phyloP scores from a whole-genome alignment of 2,329 filamentous ascomycete species.

The Xylariaceae sp. region DNA sequence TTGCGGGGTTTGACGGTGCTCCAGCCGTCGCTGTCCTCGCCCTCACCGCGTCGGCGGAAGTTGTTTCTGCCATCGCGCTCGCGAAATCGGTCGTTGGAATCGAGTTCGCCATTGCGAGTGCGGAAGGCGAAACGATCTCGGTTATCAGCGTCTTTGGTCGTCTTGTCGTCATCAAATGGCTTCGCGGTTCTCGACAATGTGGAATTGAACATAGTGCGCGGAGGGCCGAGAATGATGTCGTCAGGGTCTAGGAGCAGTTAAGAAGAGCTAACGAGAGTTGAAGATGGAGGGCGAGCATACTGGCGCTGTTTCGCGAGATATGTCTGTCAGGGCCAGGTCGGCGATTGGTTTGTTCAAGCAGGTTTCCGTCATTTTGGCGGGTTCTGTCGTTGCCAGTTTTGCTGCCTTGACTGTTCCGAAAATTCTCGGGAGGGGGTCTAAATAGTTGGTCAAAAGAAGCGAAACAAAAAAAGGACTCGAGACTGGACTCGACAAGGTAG shows the following conservation, averaged over 20 bases:
- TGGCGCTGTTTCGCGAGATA: conserved; percentile 52
- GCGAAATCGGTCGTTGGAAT: conserved; percentile 33
- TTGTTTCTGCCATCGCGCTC: conserved; percentile 44
- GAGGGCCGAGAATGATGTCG: conserved; percentile 81
- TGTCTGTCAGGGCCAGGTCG: conserved; percentile 52
- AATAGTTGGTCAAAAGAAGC: conserved; percentile 13
- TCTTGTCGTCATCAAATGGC: conserved; percentile 51
- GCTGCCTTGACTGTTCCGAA: conserved; percentile 39
- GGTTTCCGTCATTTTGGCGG: conserved; percentile 41
- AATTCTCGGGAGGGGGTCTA: conserved; percentile 44
- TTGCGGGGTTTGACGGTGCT: conserved; percentile 69
- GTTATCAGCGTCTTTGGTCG: conserved; percentile 46
- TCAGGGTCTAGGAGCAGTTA: conserved; percentile 56
- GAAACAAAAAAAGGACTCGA: no score
- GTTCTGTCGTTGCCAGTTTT: conserved; percentile 42
- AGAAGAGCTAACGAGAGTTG: conserved; percentile 20
- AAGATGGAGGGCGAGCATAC: conserved; percentile 39
- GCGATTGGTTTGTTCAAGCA: conserved; percentile 48
- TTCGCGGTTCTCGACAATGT: conserved; percentile 51
- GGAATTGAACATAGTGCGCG: conserved; percentile 78
- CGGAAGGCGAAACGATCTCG: conserved; percentile 61
- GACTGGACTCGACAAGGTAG: conserved; percentile 1
- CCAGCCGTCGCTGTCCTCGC: conserved; percentile 68
- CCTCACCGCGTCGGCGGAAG: conserved; percentile 51
- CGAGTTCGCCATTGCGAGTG: conserved; percentile 46